These are phyloP conservation scores for Aspergillus sp. DNA, from an alignment of 2,329 filamentous ascomycete genomes.

Conservation along the genomic window DNA sequence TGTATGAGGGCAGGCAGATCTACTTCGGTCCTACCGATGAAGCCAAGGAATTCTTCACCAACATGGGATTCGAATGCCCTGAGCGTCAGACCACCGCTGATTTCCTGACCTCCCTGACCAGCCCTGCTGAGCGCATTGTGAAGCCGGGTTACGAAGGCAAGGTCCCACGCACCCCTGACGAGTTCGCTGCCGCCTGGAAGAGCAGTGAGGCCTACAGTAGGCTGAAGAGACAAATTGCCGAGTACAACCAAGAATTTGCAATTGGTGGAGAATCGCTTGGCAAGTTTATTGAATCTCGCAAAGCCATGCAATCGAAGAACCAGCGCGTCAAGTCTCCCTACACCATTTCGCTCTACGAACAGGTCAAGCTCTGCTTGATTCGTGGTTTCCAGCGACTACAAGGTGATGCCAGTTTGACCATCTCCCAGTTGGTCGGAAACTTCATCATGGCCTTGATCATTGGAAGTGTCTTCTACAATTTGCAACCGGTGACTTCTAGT, in stretches of 20 bases:
- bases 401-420: slow-evolving; percentile 74
- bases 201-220: slow-evolving; percentile 51
- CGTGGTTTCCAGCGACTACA: slow-evolving; percentile 76
- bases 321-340: slow-evolving; percentile 73
- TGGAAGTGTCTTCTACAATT: slow-evolving; percentile 77
- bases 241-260: slow-evolving; percentile 46
- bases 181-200: slow-evolving; percentile 64
- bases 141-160: slow-evolving; percentile 62
- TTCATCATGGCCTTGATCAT: slow-evolving; percentile 76
- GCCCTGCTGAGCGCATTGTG: slow-evolving; percentile 61
- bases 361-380: slow-evolving; percentile 76
- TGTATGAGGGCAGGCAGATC: slow-evolving; percentile 77
- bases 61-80: slow-evolving; percentile 70
- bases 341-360: slow-evolving; percentile 75
- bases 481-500: slow-evolving; percentile 64
- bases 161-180: slow-evolving; percentile 69
- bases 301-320: slow-evolving; percentile 46
- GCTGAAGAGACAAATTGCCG: slow-evolving; percentile 47
- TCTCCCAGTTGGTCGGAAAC: slow-evolving; percentile 69
- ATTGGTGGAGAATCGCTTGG: slow-evolving; percentile 45
- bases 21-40: slow-evolving; percentile 67
- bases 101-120: slow-evolving; percentile 71
- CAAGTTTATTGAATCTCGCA: slow-evolving; percentile 45
- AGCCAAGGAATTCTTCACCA: slow-evolving; percentile 68
- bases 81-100: slow-evolving; percentile 70